Evolutionary conservation across 1,139 yeast genomes (phyloP), one percentile per base, ranked within the genome.

Genomic region (Pichia sp.): DNA sequence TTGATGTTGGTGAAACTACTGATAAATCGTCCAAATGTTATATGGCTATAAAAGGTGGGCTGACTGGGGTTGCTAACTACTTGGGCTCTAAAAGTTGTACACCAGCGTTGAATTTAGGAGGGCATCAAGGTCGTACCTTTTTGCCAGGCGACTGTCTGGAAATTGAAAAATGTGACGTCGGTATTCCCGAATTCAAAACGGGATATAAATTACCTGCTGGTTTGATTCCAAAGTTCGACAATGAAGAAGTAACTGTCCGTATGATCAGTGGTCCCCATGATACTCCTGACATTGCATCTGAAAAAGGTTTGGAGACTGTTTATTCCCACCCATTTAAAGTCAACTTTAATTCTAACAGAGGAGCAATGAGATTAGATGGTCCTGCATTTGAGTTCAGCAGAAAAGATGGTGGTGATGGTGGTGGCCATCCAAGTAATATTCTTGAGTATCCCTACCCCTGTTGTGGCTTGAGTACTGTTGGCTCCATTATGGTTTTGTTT

Each of bases 191-290:
- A 5, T 59, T 61, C 36, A 52, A 45, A 23, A 56, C 57, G 38
- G 70, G 69, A 2, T 62, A 63, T 40, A 15, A 44, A 2, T 57
- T 70, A 45, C 74, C 73, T 8, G 29, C 50, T 6, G 23, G 50
- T 6, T 56, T 65, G 23, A 59, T 66, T 51, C 64, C 64, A 11
- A 54, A 61, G 16, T 60, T 57, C 30, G 62, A 64, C n/a, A 56
- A 59, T 23, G 54, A 60, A 7, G 59, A 60, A 2, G 69, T 70
- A 67, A 56, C 62, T n/a, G 61, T 72, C 16, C 62, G 71, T 50
- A 64, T 69, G 62, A 57, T 68, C 23, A 65, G 72, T 30, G 75
- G 75, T 2, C 75, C 75, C 26, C 75, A 72, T 59, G 74, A 71
- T 51, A 64, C 74, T n/a, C 61, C 64, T 1, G 75, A 71, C 42